Percentiles rank a stretch among this genome's conserved stretches.
These are phyloP conservation scores for Naganishia vaughanmartiniae DNA, from an alignment of 768 basidiomycete species.

Conservation along the genomic window DNA sequence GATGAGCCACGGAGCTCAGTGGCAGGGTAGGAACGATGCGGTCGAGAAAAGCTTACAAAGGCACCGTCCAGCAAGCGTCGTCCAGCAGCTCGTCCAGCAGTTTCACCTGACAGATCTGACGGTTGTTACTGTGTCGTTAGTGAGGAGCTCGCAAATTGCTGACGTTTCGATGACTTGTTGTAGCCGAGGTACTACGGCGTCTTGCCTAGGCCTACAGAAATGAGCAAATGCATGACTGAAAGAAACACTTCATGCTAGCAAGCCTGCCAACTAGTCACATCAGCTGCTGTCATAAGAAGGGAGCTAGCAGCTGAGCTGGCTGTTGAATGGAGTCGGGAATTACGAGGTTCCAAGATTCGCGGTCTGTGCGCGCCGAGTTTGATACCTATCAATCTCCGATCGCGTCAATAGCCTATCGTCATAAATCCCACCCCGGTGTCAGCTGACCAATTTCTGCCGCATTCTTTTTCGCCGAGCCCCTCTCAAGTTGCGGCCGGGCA, in stretches of 20 bases:
- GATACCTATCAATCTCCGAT: conserved; percentile 5
- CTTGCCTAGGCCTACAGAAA: not conserved
- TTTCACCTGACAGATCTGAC: not conserved
- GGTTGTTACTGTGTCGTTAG: not conserved
- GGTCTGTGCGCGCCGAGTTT: not conserved
- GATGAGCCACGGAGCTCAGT: not conserved
- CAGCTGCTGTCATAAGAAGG: not conserved
- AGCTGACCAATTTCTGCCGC: not conserved
- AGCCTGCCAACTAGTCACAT: not conserved
- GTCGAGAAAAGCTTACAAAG: not conserved
- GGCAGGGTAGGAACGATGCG: not conserved
- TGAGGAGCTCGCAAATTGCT: conserved; percentile 22
- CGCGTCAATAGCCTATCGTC: conserved; percentile 10
- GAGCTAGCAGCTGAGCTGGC: not conserved
- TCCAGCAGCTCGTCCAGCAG: too few species aligned
- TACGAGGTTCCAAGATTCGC: too few species aligned
- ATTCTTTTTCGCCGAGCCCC: not conserved
- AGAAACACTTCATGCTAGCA: not conserved
- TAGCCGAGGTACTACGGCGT: not conserved
- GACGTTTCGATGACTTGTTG: conserved; percentile 1
- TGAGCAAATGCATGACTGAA: not conserved
- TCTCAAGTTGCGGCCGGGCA: not conserved
- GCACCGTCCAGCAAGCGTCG: conserved; percentile 2
- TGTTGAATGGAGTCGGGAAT: too few species aligned
- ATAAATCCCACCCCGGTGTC: not conserved